Evolutionary conservation across 2,329 filamentous ascomycete species (phyloP).

Genomic region (Didymella segeticola): DNA sequence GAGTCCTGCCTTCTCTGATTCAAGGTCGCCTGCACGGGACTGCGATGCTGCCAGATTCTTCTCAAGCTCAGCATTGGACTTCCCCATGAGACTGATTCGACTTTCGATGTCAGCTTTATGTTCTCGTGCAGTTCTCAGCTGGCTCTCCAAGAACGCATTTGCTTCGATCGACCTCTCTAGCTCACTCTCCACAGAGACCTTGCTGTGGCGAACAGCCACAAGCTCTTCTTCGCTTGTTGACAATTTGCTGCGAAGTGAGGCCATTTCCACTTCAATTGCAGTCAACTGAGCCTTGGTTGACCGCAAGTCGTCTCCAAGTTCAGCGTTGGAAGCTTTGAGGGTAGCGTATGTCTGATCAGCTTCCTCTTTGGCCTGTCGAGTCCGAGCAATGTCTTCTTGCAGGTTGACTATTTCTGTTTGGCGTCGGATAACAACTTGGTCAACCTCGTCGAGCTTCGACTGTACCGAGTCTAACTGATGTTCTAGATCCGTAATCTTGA

Average conservation of each 20-base stretch:
- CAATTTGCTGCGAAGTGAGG: conserved; percentile 17
- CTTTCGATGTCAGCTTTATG: conserved; percentile 17
- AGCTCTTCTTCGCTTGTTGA: conserved; percentile 28
- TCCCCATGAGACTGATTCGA: conserved; percentile 12
- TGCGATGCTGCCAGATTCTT: conserved; percentile 23
- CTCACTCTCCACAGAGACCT: conserved; percentile 22
- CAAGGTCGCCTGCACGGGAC: conserved; percentile 23
- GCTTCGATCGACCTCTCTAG: conserved; percentile 21
- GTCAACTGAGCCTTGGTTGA: conserved; percentile 24
- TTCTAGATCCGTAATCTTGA: conserved; percentile 14
- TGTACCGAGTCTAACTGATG: conserved; percentile 17
- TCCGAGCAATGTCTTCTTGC: conserved; percentile 20
- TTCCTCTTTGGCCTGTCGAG: conserved; percentile 27
- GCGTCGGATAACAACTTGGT: conserved; percentile 17
- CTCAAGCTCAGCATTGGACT: conserved; percentile 25
- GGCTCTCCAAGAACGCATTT: conserved; percentile 28
- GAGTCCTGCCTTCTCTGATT: conserved; percentile 26
- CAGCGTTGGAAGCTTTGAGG: conserved; percentile 21
- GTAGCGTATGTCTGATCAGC: conserved; percentile 25
- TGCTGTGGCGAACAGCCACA: conserved; percentile 19
- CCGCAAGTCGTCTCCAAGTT: conserved; percentile 24
- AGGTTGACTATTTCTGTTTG: conserved; percentile 24
- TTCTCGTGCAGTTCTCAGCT: conserved; percentile 24
- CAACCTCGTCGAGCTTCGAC: conserved; percentile 16
- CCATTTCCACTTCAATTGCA: conserved; percentile 17